Evolutionary conservation across 352 stramenopile genomes (phyloP), one percentile per base, ranked within the genome.

Genomic region (Globisporangium cederbergense): DNA sequence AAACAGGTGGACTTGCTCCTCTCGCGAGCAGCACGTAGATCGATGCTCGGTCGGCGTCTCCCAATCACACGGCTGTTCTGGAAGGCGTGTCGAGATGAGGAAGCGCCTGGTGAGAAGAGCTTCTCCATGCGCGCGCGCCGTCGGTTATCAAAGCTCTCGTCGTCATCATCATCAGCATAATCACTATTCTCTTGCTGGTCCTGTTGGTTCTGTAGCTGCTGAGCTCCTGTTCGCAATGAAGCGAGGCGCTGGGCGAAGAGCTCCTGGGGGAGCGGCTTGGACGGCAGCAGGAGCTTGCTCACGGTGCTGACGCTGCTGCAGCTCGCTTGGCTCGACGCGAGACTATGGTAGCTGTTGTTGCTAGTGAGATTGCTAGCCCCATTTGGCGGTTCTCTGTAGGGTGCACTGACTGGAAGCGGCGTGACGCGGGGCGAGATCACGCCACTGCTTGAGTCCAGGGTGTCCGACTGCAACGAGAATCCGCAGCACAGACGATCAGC

Each of bases 241-340:
- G 60, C 60, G 5, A 71, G 60, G 2, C 61, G 60, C 42, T 67
- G 36, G 8, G 53, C 60, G 30, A 71, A 71, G 28, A 71, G 25
- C 25, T 54, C 47, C 11, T 59, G 43, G n/a, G 60, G 53, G 2
- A 71, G 34, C 13, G 65, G 65, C 65, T 51, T 65, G 6, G 58
- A n/a, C 16, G 57, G 22, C 38, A 61, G n/a, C 20, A 65, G 47
- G n/a, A 57, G 8, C 49, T 64, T 63, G 47, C 30, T 53, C 6
- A 38, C 47, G 5, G 36, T 28, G 36, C n/a, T 51, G 40, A 58
- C 60, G 32, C 64, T 59, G 16, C n/a, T 68, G 55, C 55, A 60
- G 14, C 55, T 68, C 22, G 52, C 36, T 22, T 16, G 50, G 28
- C 50, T 56, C 25, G 50, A 56, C 14, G 43, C 38, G 14, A 65